Evolutionary conservation across 495 filamentous ascomycete species (phyloP).

Genomic region (Neurospora sp.): DNA sequence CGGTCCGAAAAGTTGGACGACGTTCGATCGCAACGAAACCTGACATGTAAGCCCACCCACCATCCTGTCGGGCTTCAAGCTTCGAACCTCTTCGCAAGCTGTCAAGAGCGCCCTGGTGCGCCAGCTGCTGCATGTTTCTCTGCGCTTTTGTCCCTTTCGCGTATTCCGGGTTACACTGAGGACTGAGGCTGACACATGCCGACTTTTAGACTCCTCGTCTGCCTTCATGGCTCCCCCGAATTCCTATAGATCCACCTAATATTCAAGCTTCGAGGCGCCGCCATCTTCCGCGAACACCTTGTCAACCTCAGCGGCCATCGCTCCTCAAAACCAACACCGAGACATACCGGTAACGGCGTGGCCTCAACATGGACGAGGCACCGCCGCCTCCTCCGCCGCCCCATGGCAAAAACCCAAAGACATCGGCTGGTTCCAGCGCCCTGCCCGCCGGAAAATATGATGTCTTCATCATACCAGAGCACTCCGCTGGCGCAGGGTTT

Average conservation of each 20-base stretch:
- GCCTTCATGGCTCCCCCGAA: constrained; percentile 25
- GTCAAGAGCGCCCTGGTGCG: background rate
- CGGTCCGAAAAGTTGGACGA: background rate
- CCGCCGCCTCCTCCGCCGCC: constrained; percentile 56
- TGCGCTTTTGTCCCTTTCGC: background rate
- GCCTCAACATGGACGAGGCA: constrained; percentile 31
- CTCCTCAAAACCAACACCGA: background rate
- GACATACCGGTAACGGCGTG: constrained; percentile 12
- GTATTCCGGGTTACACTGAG: background rate
- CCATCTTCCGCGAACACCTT: background rate
- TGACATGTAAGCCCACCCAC: background rate
- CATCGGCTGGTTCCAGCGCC: constrained; percentile 34
- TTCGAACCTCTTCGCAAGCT: background rate
- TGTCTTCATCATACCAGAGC: constrained; percentile 94
- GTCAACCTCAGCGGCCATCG: background rate
- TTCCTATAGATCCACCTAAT: constrained; percentile 12
- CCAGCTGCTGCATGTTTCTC: background rate
- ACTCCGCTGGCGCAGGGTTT: constrained; percentile 82
- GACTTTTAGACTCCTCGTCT: constrained; percentile 14
- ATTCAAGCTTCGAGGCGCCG: constrained; percentile 5
- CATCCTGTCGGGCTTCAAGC: background rate
- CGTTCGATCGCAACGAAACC: background rate
- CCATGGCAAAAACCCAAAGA: constrained; percentile 57
- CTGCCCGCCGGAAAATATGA: constrained; percentile 83
- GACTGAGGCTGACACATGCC: background rate